Conservation (phyloP, 805 yeast genomes). For the Peterozyma xylosa region DNA sequence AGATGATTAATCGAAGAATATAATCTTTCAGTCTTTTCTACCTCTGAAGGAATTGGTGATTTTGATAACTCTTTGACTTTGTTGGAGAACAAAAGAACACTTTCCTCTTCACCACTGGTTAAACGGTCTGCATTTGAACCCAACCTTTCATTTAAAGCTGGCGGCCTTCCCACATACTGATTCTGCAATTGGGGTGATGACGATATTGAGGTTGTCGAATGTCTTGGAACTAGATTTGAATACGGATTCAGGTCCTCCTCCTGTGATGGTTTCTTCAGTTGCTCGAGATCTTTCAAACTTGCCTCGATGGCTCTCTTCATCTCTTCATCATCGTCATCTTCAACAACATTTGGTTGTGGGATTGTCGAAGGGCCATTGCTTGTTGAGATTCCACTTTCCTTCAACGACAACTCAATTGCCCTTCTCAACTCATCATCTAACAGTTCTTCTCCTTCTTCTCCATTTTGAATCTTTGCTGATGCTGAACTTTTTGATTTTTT, state of each 20-base stretch:
- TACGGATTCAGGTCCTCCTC: conserved; percentile 7
- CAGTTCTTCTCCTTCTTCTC: conserved; percentile 26
- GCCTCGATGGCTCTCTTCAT: conserved; percentile 94
- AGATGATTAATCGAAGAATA: conserved; percentile 52
- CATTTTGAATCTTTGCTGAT: conserved; percentile 16
- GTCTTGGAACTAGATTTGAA: conserved; percentile 5
- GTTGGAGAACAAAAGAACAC: conserved; percentile 62
- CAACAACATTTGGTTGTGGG: conserved; percentile 3
- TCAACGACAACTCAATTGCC: conserved; percentile 75
- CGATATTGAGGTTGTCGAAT: conserved; percentile 8
- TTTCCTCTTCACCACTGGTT: conserved; percentile 59
- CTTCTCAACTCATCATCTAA: conserved; percentile 71
- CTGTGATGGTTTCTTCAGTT: conserved; percentile 15
- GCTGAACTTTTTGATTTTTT: conserved; percentile 14
- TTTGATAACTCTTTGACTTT: conserved; percentile 37
- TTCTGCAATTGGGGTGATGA: conserved; percentile 7
- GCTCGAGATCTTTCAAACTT: conserved; percentile 62
- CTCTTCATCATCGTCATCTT: conserved; percentile 74
- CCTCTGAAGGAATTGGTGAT: conserved; percentile 18
- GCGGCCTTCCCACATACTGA: conserved; percentile 3
- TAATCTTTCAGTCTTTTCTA: conserved; percentile 39
- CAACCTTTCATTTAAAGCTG: no score
- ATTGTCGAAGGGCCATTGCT: conserved; percentile 11
- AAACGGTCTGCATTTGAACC: conserved; percentile 19
- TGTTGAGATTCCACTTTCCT: conserved; percentile 31